Evolutionary conservation across 441 rosid species (phyloP).

Genomic region (Gossypium davidsonii): DNA sequence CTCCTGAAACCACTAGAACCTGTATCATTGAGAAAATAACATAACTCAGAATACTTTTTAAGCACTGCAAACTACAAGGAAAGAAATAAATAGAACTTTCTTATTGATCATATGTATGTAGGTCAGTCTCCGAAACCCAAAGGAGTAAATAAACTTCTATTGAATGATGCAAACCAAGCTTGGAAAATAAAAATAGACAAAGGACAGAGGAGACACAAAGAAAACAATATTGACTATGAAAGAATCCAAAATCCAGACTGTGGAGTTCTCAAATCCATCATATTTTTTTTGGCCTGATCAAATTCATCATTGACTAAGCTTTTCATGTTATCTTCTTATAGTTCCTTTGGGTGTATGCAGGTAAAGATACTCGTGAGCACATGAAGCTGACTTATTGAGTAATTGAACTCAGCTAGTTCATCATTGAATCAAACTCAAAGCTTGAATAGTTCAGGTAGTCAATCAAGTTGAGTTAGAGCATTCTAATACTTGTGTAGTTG

Average conservation of each 20-base stretch:
- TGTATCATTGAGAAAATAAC: slow-evolving; percentile 23
- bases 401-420: neutral
- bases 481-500: neutral
- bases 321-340: neutral
- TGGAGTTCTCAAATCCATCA: neutral
- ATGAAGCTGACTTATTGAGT: neutral
- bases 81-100: neutral
- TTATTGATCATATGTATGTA: neutral
- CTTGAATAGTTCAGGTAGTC: neutral
- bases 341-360: neutral
- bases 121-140: neutral
- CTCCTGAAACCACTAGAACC: slow-evolving; percentile 90
- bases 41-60: neutral
- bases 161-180: neutral
- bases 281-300: too few relatives aligned
- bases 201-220: neutral
- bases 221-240: neutral
- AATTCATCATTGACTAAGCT: neutral
- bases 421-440: neutral
- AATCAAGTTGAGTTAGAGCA: neutral
- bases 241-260: neutral
- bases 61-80: slow-evolving; percentile 6
- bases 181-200: neutral
- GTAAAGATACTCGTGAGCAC: neutral
- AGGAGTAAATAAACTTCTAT: neutral